Evolutionary conservation across 2,329 filamentous ascomycete genomes (phyloP).

Genomic region (Pyrenophora graminea): DNA sequence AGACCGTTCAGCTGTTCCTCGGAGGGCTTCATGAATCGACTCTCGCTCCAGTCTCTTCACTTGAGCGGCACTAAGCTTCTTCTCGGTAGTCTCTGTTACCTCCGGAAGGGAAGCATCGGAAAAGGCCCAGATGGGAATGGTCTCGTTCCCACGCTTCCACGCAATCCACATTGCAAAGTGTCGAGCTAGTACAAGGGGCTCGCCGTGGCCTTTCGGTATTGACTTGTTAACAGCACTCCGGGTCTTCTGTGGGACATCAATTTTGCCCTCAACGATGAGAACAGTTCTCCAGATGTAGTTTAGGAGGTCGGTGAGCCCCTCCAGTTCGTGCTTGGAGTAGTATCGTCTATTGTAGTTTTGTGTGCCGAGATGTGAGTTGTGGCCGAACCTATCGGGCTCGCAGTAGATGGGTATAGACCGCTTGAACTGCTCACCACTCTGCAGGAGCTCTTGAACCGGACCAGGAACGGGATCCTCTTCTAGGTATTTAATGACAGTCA

Average conservation of each 20-base stretch:
- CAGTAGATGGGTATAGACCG: slow-evolving; percentile 62
- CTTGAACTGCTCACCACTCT: slow-evolving; percentile 60
- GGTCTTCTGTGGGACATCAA: slow-evolving; percentile 63
- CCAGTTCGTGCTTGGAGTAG: slow-evolving; percentile 66
- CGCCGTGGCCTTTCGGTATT: slow-evolving; percentile 65
- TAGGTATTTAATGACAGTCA: slow-evolving; percentile 66
- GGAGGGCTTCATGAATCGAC: slow-evolving; percentile 50
- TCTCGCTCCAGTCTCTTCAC: slow-evolving; percentile 62
- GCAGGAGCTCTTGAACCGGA: slow-evolving; percentile 59
- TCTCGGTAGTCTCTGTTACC: slow-evolving; percentile 45
- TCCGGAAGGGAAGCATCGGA: slow-evolving; percentile 60
- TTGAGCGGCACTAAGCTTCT: slow-evolving; percentile 60
- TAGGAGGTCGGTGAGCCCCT: slow-evolving; percentile 62
- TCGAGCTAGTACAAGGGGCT: slow-evolving; percentile 63
- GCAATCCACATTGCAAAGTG: slow-evolving; percentile 68
- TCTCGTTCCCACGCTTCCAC: slow-evolving; percentile 69
- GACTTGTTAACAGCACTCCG: slow-evolving; percentile 65
- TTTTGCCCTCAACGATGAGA: slow-evolving; percentile 63
- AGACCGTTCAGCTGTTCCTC: slow-evolving; percentile 48
- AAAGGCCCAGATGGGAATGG: slow-evolving; percentile 64
- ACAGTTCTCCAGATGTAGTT: slow-evolving; percentile 67
- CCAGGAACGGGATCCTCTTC: slow-evolving; percentile 66
- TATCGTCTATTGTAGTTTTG: slow-evolving; percentile 63
- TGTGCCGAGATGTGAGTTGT: slow-evolving; percentile 56
- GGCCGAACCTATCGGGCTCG: slow-evolving; percentile 60